Evolutionary conservation across 2,329 filamentous ascomycete genomes (phyloP).

Genomic region (Alternaria hordeiaustralica): DNA sequence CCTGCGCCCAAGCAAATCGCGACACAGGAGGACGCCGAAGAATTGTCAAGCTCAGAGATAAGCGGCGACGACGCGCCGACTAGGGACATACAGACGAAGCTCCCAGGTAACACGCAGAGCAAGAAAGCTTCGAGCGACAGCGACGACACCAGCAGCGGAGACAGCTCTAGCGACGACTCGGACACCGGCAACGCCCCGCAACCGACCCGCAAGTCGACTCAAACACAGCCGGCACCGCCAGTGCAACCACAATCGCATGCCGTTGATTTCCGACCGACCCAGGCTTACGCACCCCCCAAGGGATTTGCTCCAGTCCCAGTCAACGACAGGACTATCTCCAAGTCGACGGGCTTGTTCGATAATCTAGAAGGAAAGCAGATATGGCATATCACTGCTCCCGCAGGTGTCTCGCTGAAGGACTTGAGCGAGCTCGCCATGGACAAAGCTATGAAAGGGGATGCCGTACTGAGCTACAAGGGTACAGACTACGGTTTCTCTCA

Average conservation of each 20-base stretch:
- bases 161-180: slow-evolving; percentile 48
- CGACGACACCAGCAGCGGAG: slow-evolving; percentile 28
- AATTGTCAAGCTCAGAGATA: slow-evolving; percentile 34
- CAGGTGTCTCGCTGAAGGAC: slow-evolving; percentile 70
- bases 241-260: slow-evolving; percentile 31
- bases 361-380: slow-evolving; percentile 74
- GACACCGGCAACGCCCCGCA: slow-evolving; percentile 38
- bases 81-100: slow-evolving; percentile 25
- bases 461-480: slow-evolving; percentile 68
- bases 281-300: slow-evolving; percentile 47
- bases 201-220: slow-evolving; percentile 22
- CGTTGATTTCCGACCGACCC: slow-evolving; percentile 45
- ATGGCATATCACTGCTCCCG: slow-evolving; percentile 80
- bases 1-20: slow-evolving; percentile 30
- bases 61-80: slow-evolving; percentile 27
- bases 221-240: slow-evolving; percentile 7
- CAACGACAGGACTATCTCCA: slow-evolving; percentile 49
- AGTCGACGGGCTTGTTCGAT: slow-evolving; percentile 59
- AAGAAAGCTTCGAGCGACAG: slow-evolving; percentile 21
- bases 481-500: slow-evolving; percentile 67
- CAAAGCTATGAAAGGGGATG: slow-evolving; percentile 59
- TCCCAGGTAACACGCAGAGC: slow-evolving; percentile 18
- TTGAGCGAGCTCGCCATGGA: slow-evolving; percentile 70
- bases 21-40: slow-evolving; percentile 28
- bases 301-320: slow-evolving; percentile 59